phyloP scores from a whole-genome alignment of 2,329 filamentous ascomycete species.

The Orbilia blumenaviensis region DNA sequence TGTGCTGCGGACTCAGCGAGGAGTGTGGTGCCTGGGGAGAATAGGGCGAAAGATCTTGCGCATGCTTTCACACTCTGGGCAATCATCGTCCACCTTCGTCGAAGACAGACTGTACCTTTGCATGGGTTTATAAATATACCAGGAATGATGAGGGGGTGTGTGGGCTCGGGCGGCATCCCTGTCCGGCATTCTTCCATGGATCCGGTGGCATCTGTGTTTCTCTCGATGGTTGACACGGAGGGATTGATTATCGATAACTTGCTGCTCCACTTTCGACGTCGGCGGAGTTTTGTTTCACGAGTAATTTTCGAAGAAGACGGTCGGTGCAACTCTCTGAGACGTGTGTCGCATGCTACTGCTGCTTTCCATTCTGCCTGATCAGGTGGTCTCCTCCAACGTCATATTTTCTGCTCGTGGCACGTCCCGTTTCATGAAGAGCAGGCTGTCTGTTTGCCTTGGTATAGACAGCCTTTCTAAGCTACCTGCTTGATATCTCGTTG shows the following conservation, averaged over 20 bases:
- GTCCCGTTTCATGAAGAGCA: constrained; percentile 16
- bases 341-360: constrained; percentile 38
- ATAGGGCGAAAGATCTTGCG: constrained; percentile 40
- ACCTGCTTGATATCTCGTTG: too few relatives aligned
- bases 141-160: constrained; percentile 48
- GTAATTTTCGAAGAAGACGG: neutral
- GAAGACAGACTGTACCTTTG: neutral
- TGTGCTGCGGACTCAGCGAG: constrained; percentile 12
- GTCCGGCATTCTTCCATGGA: constrained; percentile 15
- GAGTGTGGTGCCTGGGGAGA: constrained; percentile 40
- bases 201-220: constrained; percentile 15
- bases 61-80: neutral
- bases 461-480: neutral
- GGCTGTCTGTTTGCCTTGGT: constrained; percentile 25
- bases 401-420: constrained; percentile 5
- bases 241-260: constrained; percentile 51
- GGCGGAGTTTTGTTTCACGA: constrained; percentile 45
- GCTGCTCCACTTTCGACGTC: constrained; percentile 18
- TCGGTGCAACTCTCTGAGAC: constrained; percentile 14
- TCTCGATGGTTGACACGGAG: neutral
- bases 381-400: constrained; percentile 19
- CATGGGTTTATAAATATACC: constrained; percentile 54
- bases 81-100: neutral
- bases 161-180: constrained; percentile 30
- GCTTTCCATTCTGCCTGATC: constrained; percentile 37